phyloP scores from a whole-genome alignment of 2,329 filamentous ascomycete species.

The Ophiosphaerella narmari region DNA sequence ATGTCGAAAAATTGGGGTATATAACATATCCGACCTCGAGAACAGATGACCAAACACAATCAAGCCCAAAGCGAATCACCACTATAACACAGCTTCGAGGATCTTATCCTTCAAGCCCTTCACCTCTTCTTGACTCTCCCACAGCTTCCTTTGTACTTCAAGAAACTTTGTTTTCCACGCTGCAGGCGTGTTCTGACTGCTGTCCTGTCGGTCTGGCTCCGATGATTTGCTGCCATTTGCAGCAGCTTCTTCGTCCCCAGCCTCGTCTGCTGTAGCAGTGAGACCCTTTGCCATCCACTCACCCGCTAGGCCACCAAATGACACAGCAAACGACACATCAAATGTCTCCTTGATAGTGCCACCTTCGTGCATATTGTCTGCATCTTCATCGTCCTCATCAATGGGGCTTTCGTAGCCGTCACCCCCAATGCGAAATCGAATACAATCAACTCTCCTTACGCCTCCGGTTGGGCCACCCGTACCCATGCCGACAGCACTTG shows the following conservation, averaged over 20 bases:
- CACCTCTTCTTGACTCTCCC: constrained; percentile 42
- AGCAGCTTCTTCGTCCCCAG: constrained; percentile 3
- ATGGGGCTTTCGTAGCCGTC: constrained; percentile 48
- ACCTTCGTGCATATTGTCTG: constrained; percentile 14
- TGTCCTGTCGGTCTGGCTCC: constrained; percentile 17
- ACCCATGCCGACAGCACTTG: constrained; percentile 44
- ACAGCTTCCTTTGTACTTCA: constrained; percentile 40
- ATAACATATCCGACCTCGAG: constrained; percentile 25
- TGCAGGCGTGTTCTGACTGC: constrained; percentile 16
- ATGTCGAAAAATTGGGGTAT: constrained; percentile 31
- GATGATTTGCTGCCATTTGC: background rate
- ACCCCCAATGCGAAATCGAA: constrained; percentile 48
- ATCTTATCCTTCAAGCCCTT: constrained; percentile 43
- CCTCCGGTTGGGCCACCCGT: constrained; percentile 36
- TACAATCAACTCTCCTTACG: constrained; percentile 48
- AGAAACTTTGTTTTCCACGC: constrained; percentile 43
- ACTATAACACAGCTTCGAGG: constrained; percentile 45
- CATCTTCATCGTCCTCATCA: constrained; percentile 47
- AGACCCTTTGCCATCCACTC: constrained; percentile 52
- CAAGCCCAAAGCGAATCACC: background rate
- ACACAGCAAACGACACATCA: constrained; percentile 51
- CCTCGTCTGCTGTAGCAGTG: constrained; percentile 12
- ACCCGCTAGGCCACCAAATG: constrained; percentile 48
- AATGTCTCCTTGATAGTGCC: constrained; percentile 46
- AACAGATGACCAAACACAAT: constrained; percentile 7